Evolutionary conservation across 1,139 yeast species (phyloP).

Genomic region (Yamadazyma membranifaciens): DNA sequence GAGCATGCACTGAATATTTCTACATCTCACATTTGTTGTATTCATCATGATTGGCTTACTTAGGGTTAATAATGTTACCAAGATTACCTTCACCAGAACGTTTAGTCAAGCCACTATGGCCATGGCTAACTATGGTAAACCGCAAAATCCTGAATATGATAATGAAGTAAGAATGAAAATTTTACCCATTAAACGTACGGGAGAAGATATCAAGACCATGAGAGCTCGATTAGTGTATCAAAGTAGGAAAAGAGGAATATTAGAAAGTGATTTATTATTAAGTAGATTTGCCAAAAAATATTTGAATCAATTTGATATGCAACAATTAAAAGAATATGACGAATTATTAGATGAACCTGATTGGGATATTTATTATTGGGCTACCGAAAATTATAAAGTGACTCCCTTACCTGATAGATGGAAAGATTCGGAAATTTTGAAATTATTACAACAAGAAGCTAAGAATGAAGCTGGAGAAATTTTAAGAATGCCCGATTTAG

Average conservation of each 20-base stretch:
- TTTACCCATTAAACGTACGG: slow-evolving; percentile 70
- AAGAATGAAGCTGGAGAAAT: slow-evolving; percentile 70
- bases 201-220: slow-evolving; percentile 74
- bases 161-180: slow-evolving; percentile 52
- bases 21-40: too few relatives aligned
- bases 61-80: not conserved
- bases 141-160: slow-evolving; percentile 42
- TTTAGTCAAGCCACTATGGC: not conserved
- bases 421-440: slow-evolving; percentile 66
- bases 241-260: slow-evolving; percentile 90
- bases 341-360: slow-evolving; percentile 84
- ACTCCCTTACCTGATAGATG: slow-evolving; percentile 88
- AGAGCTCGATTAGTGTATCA: slow-evolving; percentile 88
- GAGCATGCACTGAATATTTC: too few relatives aligned
- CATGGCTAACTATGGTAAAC: slow-evolving; percentile 36
- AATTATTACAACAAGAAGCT: slow-evolving; percentile 68
- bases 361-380: slow-evolving; percentile 99
- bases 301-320: slow-evolving; percentile 56
- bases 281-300: slow-evolving; percentile 82
- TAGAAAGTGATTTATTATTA: slow-evolving; percentile 85
- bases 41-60: not conserved
- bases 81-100: not conserved
- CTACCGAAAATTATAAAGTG: slow-evolving; percentile 73
- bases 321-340: slow-evolving; percentile 84
- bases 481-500: slow-evolving; percentile 77